A percentile compares a stretch with the other conserved stretches of the same genome.
Conservation (phyloP, 805 yeast genomes). For the Candida ortonii region DNA sequence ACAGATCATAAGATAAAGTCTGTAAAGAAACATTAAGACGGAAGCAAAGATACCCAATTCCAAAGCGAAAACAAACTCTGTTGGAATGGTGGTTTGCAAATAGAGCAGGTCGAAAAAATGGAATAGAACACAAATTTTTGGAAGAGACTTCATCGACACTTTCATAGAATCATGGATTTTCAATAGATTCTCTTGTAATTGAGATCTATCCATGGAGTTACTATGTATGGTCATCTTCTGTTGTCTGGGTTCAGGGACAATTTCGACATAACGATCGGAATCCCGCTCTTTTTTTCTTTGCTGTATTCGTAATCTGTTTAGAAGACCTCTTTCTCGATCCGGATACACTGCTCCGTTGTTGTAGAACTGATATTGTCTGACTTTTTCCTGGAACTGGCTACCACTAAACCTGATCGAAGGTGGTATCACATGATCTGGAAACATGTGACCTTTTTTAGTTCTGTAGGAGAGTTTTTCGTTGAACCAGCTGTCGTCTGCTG, state of each 20-base stretch:
- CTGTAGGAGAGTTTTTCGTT: too few relatives aligned
- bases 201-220: too few relatives aligned
- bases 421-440: too few relatives aligned
- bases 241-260: not conserved
- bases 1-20: conserved; percentile 8
- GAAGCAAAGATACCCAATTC: conserved; percentile 10
- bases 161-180: conserved; percentile 17
- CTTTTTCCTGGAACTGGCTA: conserved; percentile 8
- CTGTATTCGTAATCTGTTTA: conserved; percentile 8
- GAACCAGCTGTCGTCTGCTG: not conserved
- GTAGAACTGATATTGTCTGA: conserved; percentile 21
- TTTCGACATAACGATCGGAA: not conserved
- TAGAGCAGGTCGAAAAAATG: conserved; percentile 14
- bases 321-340: conserved; percentile 13
- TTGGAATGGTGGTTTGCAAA: conserved; percentile 5
- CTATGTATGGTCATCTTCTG: too few relatives aligned
- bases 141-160: conserved; percentile 11
- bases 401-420: conserved; percentile 5
- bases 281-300: conserved; percentile 1
- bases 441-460: too few relatives aligned
- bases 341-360: conserved; percentile 21
- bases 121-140: conserved; percentile 14
- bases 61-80: conserved; percentile 10
- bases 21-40: conserved; percentile 9
- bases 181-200: conserved; percentile 5